Percentiles rank a stretch among this genome's conserved stretches.
These are phyloP conservation scores for Eucalyptus albens DNA, from an alignment of 345 rosid genomes.

Conservation along the genomic window DNA sequence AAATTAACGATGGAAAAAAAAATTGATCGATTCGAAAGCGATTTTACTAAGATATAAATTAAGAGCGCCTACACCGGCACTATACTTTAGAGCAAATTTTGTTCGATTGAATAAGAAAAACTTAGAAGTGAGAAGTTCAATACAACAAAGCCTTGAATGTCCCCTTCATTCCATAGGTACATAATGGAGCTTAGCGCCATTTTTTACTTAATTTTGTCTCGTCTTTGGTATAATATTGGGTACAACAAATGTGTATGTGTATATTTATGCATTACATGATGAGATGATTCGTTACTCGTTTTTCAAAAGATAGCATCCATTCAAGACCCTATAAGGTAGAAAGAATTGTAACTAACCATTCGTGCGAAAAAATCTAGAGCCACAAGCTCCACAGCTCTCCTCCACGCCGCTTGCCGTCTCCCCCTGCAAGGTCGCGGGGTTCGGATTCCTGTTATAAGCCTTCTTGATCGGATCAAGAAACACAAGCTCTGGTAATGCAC, in stretches of 20 bases:
- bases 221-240: neutral
- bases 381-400: too few species aligned
- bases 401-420: too few species aligned
- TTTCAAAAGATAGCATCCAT: too few species aligned
- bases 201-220: too few species aligned
- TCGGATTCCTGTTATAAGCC: neutral
- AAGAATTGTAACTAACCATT: too few species aligned
- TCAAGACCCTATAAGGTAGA: neutral
- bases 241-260: neutral
- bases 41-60: neutral
- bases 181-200: neutral
- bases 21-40: fast-evolving
- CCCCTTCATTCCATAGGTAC: neutral
- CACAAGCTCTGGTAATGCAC: neutral
- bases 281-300: neutral
- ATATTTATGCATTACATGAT: neutral
- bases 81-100: too few species aligned
- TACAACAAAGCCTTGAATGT: fast-evolving
- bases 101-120: too few species aligned
- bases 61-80: too few species aligned
- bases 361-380: too few species aligned
- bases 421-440: too few species aligned
- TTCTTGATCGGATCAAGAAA: neutral
- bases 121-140: neutral
- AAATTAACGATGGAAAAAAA: neutral